Conservation (phyloP, 202 grass and related monocot genomes). For the Cymbopogon flexuosus region DNA sequence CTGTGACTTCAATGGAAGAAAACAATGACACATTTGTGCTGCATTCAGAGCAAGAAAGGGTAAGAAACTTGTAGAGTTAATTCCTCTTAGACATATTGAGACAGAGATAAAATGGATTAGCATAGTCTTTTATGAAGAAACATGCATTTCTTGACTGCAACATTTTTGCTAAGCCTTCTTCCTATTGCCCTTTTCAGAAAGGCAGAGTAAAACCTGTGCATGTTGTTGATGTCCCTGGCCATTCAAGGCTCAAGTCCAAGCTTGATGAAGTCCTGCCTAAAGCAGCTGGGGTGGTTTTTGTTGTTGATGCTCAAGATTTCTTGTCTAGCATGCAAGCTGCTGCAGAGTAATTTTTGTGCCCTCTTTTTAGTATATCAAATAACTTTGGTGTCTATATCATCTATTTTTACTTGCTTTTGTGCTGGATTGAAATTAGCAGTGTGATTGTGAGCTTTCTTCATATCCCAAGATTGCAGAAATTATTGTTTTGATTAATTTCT, state of each 20-base stretch:
- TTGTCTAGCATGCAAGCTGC: slow-evolving; percentile 72
- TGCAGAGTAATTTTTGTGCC: slow-evolving; percentile 63
- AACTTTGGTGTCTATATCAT: not conserved
- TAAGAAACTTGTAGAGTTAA: slow-evolving; percentile 24
- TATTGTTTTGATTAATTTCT: not conserved
- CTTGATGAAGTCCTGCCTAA: slow-evolving; percentile 81
- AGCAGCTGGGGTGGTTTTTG: slow-evolving; percentile 70
- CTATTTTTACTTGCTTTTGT: not conserved
- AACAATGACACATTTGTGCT: slow-evolving; percentile 82
- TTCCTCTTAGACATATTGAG: not conserved
- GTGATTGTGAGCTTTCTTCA: not conserved
- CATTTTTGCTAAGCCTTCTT: slow-evolving; percentile 14
- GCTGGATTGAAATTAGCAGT: not conserved
- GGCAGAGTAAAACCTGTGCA: slow-evolving; percentile 64
- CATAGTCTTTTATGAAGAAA: not conserved
- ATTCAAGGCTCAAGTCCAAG: slow-evolving; percentile 83
- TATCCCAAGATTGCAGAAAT: not conserved
- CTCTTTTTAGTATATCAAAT: not conserved
- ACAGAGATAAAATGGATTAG: not conserved
- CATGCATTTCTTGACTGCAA: not conserved
- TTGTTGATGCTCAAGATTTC: slow-evolving; percentile 87
- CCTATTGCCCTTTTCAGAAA: slow-evolving; percentile 40
- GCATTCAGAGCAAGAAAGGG: slow-evolving; percentile 68
- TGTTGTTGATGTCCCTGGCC: slow-evolving; percentile 95
- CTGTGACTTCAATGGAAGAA: slow-evolving; percentile 95